phyloP scores from a whole-genome alignment of 108 stramenopile species.

The Conticribra weissflogii region DNA sequence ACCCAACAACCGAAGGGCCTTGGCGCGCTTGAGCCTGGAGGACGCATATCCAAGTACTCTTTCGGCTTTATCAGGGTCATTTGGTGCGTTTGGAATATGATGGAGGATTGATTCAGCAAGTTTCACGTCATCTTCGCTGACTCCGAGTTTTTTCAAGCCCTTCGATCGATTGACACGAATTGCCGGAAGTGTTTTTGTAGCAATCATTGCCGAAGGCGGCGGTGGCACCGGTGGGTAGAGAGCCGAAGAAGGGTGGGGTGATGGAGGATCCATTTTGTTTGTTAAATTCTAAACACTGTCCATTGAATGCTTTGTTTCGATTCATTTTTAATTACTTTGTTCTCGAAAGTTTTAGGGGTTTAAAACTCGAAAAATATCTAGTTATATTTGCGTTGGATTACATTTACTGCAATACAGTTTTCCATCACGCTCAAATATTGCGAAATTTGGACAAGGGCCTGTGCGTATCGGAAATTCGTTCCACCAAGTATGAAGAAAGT shows the following conservation, averaged over 20 bases:
- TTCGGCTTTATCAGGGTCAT: slow-evolving; percentile 26
- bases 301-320: too few species aligned
- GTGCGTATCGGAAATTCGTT: slow-evolving; percentile 29
- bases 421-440: slow-evolving; percentile 17
- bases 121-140: slow-evolving; percentile 41
- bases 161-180: slow-evolving; percentile 12
- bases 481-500: slow-evolving; percentile 29
- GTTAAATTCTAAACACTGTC: too few species aligned
- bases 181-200: background rate
- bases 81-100: slow-evolving; percentile 31
- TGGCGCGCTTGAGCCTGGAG: slow-evolving; percentile 23
- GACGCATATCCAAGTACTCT: slow-evolving; percentile 35
- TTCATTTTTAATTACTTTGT: too few species aligned
- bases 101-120: slow-evolving; percentile 34
- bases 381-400: background rate
- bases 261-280: too few species aligned
- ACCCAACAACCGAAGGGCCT: slow-evolving; percentile 40
- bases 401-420: slow-evolving; percentile 30
- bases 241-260: too few species aligned
- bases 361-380: too few species aligned
- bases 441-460: slow-evolving; percentile 40
- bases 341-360: too few species aligned
- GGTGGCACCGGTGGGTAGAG: too few species aligned
- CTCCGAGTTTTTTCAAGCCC: slow-evolving; percentile 45
- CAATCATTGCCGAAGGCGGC: too few species aligned